Evolutionary conservation across 2,329 filamentous ascomycete genomes (phyloP).

Genomic region (Diaporthe helianthi): DNA sequence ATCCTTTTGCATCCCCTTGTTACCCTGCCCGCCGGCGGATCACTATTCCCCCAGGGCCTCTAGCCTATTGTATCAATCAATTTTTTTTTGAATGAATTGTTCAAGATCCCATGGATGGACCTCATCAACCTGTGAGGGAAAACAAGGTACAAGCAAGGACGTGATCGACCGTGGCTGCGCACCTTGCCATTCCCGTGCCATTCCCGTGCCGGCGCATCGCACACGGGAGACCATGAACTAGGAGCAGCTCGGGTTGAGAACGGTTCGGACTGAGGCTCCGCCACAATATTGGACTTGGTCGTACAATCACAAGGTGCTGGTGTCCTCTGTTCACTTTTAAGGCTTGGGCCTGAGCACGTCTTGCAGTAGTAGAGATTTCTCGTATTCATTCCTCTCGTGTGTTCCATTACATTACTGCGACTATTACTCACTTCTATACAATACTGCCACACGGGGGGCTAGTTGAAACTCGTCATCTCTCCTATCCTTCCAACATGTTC

Average conservation of each 20-base stretch:
- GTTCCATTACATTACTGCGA: slow-evolving; percentile 19
- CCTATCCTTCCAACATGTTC: background rate
- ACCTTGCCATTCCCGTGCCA: background rate
- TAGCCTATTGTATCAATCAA: background rate
- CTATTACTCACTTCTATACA: slow-evolving; percentile 20
- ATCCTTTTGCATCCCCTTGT: background rate
- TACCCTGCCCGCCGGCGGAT: too few relatives aligned
- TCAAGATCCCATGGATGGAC: background rate
- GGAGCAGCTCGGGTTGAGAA: background rate
- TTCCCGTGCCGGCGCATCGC: background rate
- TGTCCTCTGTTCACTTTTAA: background rate
- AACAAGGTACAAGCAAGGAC: background rate
- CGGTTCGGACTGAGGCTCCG: background rate
- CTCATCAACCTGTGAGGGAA: too few relatives aligned
- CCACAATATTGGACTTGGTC: background rate
- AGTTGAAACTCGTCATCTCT: background rate
- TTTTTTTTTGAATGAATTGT: background rate
- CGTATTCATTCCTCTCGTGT: slow-evolving; percentile 9
- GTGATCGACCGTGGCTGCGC: background rate
- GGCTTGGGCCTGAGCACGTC: background rate
- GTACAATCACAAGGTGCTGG: too few relatives aligned
- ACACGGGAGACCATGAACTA: background rate
- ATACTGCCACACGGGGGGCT: background rate
- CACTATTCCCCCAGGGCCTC: background rate
- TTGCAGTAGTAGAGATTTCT: slow-evolving; percentile 16